Conservation (phyloP, 1,139 yeast species). For the Protomyces lactucae-debilis region DNA sequence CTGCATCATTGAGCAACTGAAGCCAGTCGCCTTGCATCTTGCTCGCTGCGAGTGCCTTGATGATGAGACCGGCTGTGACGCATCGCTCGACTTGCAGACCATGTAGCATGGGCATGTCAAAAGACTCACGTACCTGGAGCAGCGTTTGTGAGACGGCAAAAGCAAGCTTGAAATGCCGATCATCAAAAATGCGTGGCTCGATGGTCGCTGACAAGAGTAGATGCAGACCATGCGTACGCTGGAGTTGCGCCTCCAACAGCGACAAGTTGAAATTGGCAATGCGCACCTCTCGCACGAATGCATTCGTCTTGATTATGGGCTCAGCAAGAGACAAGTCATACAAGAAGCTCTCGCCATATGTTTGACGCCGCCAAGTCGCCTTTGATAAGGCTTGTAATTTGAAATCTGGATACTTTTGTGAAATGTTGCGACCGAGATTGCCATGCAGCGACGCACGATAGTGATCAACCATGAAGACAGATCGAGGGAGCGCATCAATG, state of each 20-base stretch:
- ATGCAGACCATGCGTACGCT: background rate
- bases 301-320: slow-evolving; percentile 48
- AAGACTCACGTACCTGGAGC: background rate
- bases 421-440: slow-evolving; percentile 47
- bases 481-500: slow-evolving; percentile 40
- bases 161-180: background rate
- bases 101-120: background rate
- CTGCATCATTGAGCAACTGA: background rate
- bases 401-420: slow-evolving; percentile 47
- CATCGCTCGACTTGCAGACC: background rate
- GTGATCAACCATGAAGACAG: slow-evolving; percentile 40
- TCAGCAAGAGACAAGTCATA: slow-evolving; percentile 66
- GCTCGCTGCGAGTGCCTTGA: background rate
- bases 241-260: slow-evolving; percentile 55
- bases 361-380: slow-evolving; percentile 48
- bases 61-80: background rate
- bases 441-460: slow-evolving; percentile 49
- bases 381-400: slow-evolving; percentile 52
- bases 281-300: slow-evolving; percentile 51
- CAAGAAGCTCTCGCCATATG: slow-evolving; percentile 51
- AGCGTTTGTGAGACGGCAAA: background rate
- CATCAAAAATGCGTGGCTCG: background rate
- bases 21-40: background rate
- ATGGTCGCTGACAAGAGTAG: background rate
- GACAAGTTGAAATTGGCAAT: slow-evolving; percentile 63